These are phyloP conservation scores for Tephrocybe sp. DNA, from an alignment of 768 basidiomycete species.

Conservation along the genomic window DNA sequence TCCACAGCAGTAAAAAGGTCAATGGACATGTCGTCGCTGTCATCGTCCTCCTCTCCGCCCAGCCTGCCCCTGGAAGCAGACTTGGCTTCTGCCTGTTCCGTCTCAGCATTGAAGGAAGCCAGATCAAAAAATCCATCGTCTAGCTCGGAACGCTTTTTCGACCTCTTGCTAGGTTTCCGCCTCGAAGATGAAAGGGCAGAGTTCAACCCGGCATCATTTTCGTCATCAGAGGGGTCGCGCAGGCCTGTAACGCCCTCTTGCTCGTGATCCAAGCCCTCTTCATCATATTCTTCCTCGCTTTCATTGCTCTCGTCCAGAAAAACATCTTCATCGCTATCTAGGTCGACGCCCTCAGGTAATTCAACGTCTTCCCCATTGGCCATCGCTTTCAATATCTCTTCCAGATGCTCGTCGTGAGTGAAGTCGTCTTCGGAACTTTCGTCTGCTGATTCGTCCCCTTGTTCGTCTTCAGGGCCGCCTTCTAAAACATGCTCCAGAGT, in stretches of 20 bases:
- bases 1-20: conserved; percentile 71
- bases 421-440: conserved; percentile 30
- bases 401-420: conserved; percentile 28
- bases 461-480: conserved; percentile 29
- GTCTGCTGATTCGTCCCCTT: conserved; percentile 27
- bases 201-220: conserved; percentile 29
- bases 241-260: conserved; percentile 29
- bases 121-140: conserved; percentile 94
- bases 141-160: conserved; percentile 39
- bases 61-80: conserved; percentile 61
- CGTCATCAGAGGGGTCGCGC: conserved; percentile 38
- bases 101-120: conserved; percentile 83
- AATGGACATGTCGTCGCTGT: conserved; percentile 50
- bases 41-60: conserved; percentile 43
- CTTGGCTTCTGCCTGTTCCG: conserved; percentile 73
- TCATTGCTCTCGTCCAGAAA: conserved; percentile 25
- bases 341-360: conserved; percentile 29
- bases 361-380: conserved; percentile 33
- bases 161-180: conserved; percentile 16
- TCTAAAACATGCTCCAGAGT: conserved; percentile 68
- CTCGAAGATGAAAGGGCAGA: conserved; percentile 24
- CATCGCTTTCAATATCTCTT: conserved; percentile 29
- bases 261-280: conserved; percentile 22
- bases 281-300: conserved; percentile 24
- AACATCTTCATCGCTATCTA: conserved; percentile 17